Base-by-base conservation (phyloP, 2,329 filamentous ascomycete genomes). In the Cladophialophora bantiana region DNA sequence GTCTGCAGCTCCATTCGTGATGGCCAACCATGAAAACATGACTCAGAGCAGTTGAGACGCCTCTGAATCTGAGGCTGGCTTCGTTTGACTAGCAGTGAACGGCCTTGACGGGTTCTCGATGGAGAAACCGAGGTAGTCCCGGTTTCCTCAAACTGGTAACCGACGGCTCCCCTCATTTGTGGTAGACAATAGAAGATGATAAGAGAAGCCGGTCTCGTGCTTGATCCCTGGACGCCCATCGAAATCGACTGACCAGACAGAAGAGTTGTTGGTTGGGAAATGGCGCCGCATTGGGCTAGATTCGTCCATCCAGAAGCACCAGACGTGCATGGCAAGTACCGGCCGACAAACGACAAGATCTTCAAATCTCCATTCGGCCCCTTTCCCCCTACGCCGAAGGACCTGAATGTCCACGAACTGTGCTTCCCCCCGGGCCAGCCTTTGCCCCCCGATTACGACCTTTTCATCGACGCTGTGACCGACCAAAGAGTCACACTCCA, bases 151-250 rank as follows among this genome's bases (percentile, higher is more conserved):
- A 50, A 50, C 10, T 50, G 20, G 45, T 50, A 50, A 50, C 45
- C 45, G 45, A 26, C 45, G 45, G 45, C 18, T 26, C 45, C 45
- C 45, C 45, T 50, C 45, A 50, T 50, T 50, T 50, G 45, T 50
- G 20, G 10, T 5, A 9, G 45, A 26, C 20, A 31, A 18, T 5
- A 26, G 20, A 4, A 10, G 18, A 31, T 9, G 18, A 50, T 50
- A 50, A 50, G 45, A 50, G 20, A 31, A 5, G 45, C 18, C 45
- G 13, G 45, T 50, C 45, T 50, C 7, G 18, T 50, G 45, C 26
- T 20, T 2, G 26, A 31, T 4, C 9, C 9, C 13, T 12, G 7
- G 12, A 50, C 13, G 18, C 12, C 20, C 20, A 20, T 50, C 10
- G 18, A 50, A 50, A 10, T 50, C 18, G 45, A 50, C 20, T 50